Percentiles rank a stretch among this genome's conserved stretches.
These are phyloP conservation scores for Trichosporon sp. DNA, from an alignment of 1,284 basidiomycete genomes.

Conservation along the genomic window DNA sequence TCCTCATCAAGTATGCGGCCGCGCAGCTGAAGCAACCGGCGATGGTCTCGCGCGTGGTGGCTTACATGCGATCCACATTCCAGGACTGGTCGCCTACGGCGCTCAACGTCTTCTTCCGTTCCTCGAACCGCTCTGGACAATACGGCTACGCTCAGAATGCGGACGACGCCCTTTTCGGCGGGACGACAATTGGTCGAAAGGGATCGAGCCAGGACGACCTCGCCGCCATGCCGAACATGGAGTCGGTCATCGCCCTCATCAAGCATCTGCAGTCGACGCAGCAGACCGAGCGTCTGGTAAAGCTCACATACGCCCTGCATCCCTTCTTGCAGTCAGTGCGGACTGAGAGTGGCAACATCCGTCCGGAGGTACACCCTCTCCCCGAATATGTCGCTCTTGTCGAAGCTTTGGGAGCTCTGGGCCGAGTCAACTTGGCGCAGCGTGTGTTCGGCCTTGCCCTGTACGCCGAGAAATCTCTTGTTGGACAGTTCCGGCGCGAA, in stretches of 20 bases:
- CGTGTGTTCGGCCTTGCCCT: constrained; percentile 29
- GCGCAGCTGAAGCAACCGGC: constrained; percentile 22
- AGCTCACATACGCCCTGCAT: constrained; percentile 26
- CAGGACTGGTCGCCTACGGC: constrained; percentile 8
- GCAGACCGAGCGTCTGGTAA: constrained; percentile 27
- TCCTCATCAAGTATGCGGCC: constrained; percentile 38
- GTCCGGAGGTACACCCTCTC: constrained; percentile 15
- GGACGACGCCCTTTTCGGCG: constrained; percentile 11
- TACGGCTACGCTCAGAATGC: background rate
- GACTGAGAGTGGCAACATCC: constrained; percentile 12
- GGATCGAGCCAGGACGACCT: background rate
- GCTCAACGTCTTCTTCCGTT: constrained; percentile 24
- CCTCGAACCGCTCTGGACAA: constrained; percentile 7
- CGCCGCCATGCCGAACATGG: background rate
- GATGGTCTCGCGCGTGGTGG: constrained; percentile 24
- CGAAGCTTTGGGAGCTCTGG: constrained; percentile 24
- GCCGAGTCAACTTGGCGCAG: constrained; percentile 31
- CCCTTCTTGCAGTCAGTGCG: constrained; percentile 25
- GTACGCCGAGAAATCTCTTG: constrained; percentile 11
- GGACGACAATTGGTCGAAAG: background rate
- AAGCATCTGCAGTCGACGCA: constrained; percentile 26
- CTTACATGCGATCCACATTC: constrained; percentile 28
- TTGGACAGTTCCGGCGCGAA: background rate
- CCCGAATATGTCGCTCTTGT: constrained; percentile 26
- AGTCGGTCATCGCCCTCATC: constrained; percentile 25